Evolutionary conservation across 2,329 filamentous ascomycete genomes (phyloP), one percentile per base, ranked within the genome.

Genomic region (Fusarium anguioides): DNA sequence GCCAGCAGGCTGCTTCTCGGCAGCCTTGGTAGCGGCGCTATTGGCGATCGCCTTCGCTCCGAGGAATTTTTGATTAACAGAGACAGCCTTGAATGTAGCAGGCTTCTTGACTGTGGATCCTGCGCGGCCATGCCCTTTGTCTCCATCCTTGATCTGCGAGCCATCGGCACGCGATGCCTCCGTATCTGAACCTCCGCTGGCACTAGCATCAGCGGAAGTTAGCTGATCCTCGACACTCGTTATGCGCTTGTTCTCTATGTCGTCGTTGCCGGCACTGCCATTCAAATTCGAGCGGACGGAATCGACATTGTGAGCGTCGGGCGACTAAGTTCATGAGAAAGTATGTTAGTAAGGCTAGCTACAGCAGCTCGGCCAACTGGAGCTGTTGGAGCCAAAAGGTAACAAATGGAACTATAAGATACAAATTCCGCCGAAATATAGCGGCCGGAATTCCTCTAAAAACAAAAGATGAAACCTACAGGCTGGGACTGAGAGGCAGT

Each of bases 11-110:
- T 81, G 79, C 76, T 88, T 85, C 66, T 87, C 82, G 69, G 78
- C 78, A 44, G 82, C 72, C 74, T 89, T 87, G 54, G 84, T 74
- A 20, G 82, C 76, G 10, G 80, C 74, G 61, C 75, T 77, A 52
- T 78, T 76, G 18, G 81, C 76, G 18, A 83, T 76, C 42, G 80
- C 84, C 78, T 95, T 95, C 61, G 91, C 87, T n/a, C 87, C 87
- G 33, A 96, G 83, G 75, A 95, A 96, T 40, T 88, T 93, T 79
- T 92, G 94, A 69, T 94, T 95, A 69, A 95, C 91, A 7, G 91
- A 94, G 45, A 96, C 91, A 18, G 92, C 87, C 79, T 96, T 96
- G 84, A 96, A 96, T 14, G 89, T 90, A 18, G 89, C 81, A 20
- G 89, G 89, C 78, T 93, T 95, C 84, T 92, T 94, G 65, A 89